phyloP scores from a whole-genome alignment of 2,329 filamentous ascomycete species.

The Chrysoporthe cubensis region DNA sequence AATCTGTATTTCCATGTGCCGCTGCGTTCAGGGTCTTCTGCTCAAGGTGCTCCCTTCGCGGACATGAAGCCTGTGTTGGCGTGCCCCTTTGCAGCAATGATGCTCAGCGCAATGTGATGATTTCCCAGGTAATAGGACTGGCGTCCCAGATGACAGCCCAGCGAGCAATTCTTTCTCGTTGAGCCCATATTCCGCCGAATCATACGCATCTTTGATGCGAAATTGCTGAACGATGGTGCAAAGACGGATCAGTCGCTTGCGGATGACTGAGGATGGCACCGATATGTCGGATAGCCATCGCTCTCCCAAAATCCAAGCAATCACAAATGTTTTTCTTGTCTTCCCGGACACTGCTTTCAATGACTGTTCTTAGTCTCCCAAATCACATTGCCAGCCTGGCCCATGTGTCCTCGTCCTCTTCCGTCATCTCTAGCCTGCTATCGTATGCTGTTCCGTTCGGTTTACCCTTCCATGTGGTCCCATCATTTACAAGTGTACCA shows the following conservation, averaged over 20 bases:
- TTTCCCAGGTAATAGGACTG: not conserved
- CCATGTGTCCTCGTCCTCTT: constrained; percentile 27
- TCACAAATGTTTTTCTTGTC: not conserved
- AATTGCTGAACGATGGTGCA: not conserved
- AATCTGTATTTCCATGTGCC: not conserved
- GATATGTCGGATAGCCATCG: not conserved
- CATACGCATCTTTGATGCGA: not conserved
- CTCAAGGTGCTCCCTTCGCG: not conserved
- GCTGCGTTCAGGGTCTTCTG: not conserved
- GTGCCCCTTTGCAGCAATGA: not conserved
- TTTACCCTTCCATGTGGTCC: constrained; percentile 11
- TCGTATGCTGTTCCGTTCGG: constrained; percentile 27
- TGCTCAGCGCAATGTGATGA: not conserved
- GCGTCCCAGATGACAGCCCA: not conserved
- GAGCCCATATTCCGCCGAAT: not conserved
- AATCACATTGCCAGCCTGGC: constrained; percentile 26
- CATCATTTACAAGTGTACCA: not conserved
- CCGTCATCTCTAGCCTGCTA: constrained; percentile 19
- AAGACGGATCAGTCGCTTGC: not conserved
- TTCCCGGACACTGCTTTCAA: not conserved
- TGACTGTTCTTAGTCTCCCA: not conserved
- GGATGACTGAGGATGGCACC: not conserved
- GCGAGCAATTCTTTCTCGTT: not conserved
- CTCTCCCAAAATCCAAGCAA: not conserved
- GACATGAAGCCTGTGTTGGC: not conserved